Evolutionary conservation across 805 yeast genomes (phyloP), one percentile per base, ranked within the genome.

Genomic region (Yarrowia keelungensis): DNA sequence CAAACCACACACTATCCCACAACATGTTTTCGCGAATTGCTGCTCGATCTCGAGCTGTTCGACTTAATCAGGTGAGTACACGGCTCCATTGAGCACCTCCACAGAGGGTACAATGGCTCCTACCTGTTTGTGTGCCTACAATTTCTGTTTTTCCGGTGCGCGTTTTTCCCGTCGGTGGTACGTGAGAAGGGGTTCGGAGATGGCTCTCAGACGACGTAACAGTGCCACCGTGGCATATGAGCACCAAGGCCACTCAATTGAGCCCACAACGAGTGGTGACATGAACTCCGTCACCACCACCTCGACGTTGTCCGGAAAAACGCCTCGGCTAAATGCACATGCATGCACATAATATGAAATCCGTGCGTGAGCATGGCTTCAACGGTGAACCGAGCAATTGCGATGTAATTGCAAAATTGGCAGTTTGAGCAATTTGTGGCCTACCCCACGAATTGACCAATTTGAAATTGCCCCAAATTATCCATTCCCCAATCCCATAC

Each of bases 31-130:
- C 67, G 46, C 54, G 67, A 62, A 47, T 62, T 62, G 67, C 56
- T 47, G 67, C 67, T 62, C 67, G 67, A 47, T 62, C 67, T 41
- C 54, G 67, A 49, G 67, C 67, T 62, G 56, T 49, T 62, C 67
- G 67, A 62, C 54, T 62, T n/a, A 14, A 38, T 26, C 67, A 62
- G 67, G 67, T 62, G 67, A 62, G 67, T 62, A 62, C 19, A 11
- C 22, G 9, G 19, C 1, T 8, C 49, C 7, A 2, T 49, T 39
- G 32, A 10, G 11, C 47, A 0, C 19, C 19, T 38, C 10, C 39
- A 38, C 39, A 38, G 12, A 38, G 49, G 7, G 32, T 3, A 38
- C 59, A 53, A 38, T 38, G 59, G 35, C 59, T 39, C 58, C 42
- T 35, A 50, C 56, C 58, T 8, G 42, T 16, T 5, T 11, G 15